These are phyloP conservation scores for Salinomyces thailandicus DNA, from an alignment of 2,329 filamentous ascomycete species.

Conservation along the genomic window DNA sequence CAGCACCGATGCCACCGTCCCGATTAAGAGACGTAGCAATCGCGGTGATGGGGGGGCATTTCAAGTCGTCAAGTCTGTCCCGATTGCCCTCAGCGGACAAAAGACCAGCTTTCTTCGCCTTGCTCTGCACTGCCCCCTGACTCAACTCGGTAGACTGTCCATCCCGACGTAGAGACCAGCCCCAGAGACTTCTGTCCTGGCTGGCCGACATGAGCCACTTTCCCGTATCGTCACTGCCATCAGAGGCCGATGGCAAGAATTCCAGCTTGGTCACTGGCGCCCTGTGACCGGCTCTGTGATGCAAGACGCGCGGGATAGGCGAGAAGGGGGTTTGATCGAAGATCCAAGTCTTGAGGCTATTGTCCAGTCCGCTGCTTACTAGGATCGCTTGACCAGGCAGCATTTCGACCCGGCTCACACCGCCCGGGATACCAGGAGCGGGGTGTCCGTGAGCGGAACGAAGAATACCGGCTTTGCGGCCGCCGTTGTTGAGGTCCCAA, in stretches of 20 bases:
- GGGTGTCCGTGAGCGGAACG: slow-evolving; percentile 80
- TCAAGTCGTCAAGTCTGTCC: slow-evolving; percentile 50
- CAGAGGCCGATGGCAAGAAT: slow-evolving; percentile 80
- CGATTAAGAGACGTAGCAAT: slow-evolving; percentile 87
- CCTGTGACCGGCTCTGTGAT: slow-evolving; percentile 79
- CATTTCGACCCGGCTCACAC: slow-evolving; percentile 82
- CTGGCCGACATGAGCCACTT: slow-evolving; percentile 93
- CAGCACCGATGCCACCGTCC: slow-evolving; percentile 83
- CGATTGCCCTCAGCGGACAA: slow-evolving; percentile 31
- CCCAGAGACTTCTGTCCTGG: slow-evolving; percentile 85
- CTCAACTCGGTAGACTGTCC: slow-evolving; percentile 89
- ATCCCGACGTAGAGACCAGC: slow-evolving; percentile 87
- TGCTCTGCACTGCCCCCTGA: slow-evolving; percentile 78
- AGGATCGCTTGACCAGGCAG: slow-evolving; percentile 80
- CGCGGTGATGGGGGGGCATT: slow-evolving; percentile 82
- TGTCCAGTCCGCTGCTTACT: slow-evolving; percentile 82
- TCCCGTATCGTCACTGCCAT: slow-evolving; percentile 75
- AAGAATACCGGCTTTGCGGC: slow-evolving; percentile 74
- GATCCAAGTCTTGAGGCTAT: slow-evolving; percentile 91
- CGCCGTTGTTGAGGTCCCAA: slow-evolving; percentile 89
- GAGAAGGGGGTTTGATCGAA: slow-evolving; percentile 90
- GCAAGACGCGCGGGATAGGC: slow-evolving; percentile 71
- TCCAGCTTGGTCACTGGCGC: slow-evolving; percentile 71
- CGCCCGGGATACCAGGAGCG: slow-evolving; percentile 59
- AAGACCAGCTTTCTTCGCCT: slow-evolving; percentile 78